Evolutionary conservation across 768 basidiomycete species (phyloP).

Genomic region (Xanthoconium stramineum): DNA sequence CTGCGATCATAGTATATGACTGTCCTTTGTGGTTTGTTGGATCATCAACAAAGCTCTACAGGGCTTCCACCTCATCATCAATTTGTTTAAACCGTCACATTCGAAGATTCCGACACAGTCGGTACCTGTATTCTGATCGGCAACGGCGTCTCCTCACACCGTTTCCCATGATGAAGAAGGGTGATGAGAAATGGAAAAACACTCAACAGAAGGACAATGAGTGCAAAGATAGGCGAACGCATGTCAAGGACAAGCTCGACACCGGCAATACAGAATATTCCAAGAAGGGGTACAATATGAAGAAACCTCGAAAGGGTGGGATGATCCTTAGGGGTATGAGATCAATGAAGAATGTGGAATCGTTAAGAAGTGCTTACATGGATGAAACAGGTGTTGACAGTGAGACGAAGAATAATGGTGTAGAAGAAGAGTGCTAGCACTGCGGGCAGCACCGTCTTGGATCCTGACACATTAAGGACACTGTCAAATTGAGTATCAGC

Average conservation of each 20-base stretch:
- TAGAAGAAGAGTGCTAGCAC: constrained; percentile 20
- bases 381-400: constrained; percentile 5
- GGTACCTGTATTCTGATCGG: background rate
- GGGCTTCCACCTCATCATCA: too few species aligned
- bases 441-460: background rate
- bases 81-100: background rate
- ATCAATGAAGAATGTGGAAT: background rate
- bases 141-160: background rate
- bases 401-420: constrained; percentile 20
- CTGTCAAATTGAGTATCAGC: background rate
- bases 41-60: background rate
- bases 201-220: constrained; percentile 6
- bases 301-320: constrained; percentile 9
- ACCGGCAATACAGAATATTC: constrained; percentile 5
- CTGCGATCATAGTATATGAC: too few species aligned
- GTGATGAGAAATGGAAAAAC: constrained; percentile 8
- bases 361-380: background rate
- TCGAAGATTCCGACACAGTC: background rate
- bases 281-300: constrained; percentile 18
- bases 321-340: background rate
- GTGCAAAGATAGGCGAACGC: constrained; percentile 10
- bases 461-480: constrained; percentile 12
- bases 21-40: too few species aligned
- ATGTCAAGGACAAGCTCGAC: constrained; percentile 6
- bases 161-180: background rate